A percentile compares a stretch with the other conserved stretches of the same genome.
Conservation (phyloP, 2,329 filamentous ascomycete species). For the Thelonectria blattea region DNA sequence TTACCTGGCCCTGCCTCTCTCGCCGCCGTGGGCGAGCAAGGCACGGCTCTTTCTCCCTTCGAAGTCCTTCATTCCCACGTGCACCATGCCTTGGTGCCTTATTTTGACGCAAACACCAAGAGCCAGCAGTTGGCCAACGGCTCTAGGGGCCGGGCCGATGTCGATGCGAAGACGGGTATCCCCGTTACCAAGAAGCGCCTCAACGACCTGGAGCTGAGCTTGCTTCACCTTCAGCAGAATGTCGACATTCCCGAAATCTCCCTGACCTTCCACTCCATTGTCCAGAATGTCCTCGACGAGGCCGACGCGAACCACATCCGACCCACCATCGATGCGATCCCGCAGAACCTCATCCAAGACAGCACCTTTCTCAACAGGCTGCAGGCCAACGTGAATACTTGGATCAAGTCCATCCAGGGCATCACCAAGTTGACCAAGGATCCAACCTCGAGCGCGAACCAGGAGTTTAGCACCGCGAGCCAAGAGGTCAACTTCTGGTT, state of each 20-base stretch:
- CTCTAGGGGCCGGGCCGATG: constrained; percentile 76
- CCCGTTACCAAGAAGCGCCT: constrained; percentile 97
- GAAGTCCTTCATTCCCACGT: constrained; percentile 92
- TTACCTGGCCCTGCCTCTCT: constrained; percentile 80
- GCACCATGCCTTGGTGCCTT: constrained; percentile 89
- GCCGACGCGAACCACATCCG: constrained; percentile 70
- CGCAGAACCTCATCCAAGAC: constrained; percentile 77
- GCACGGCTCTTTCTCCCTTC: constrained; percentile 79
- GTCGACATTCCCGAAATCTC: constrained; percentile 95
- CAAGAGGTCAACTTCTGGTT: constrained; percentile 99
- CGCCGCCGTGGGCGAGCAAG: constrained; percentile 72
- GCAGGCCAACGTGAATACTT: constrained; percentile 91
- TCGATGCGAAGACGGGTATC: constrained; percentile 91
- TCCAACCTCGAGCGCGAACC: constrained; percentile 64
- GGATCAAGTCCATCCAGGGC: constrained; percentile 98
- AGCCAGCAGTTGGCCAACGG: constrained; percentile 72
- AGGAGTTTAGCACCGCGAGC: constrained; percentile 73
- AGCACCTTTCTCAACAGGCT: constrained; percentile 92
- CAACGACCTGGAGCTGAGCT: constrained; percentile 88
- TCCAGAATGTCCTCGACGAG: constrained; percentile 84
- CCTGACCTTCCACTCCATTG: constrained; percentile 84
- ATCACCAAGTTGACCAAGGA: constrained; percentile 96
- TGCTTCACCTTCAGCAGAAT: constrained; percentile 94
- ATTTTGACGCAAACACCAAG: constrained; percentile 96
- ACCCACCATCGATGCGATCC: constrained; percentile 80